Percentiles rank a stretch among this genome's conserved stretches.
Evolutionary conservation across 345 rosid genomes (phyloP).

Genomic region (Cardamine resedifolia): DNA sequence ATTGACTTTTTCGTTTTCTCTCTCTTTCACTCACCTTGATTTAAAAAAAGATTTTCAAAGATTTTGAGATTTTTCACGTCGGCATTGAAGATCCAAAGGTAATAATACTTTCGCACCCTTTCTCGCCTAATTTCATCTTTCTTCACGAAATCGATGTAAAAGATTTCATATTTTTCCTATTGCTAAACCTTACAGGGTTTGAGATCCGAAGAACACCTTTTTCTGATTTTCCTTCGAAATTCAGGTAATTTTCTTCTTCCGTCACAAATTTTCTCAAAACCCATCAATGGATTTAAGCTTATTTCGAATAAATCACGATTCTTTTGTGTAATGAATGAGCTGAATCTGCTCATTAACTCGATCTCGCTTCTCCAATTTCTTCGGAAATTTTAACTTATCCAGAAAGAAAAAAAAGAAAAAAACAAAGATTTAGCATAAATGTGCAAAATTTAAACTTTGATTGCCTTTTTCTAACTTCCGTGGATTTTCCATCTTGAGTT

Average conservation of each 20-base stretch:
- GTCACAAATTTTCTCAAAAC: neutral
- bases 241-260: conserved; percentile 1
- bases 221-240: neutral
- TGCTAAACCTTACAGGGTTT: neutral
- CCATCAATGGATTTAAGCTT: conserved; percentile 1
- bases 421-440: conserved; percentile 2
- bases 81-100: conserved; percentile 27
- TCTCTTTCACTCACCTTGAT: neutral
- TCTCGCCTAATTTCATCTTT: neutral
- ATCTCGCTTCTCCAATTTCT: conserved; percentile 7
- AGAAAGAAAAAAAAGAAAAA: no score
- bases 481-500: neutral
- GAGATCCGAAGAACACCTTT: conserved; percentile 30
- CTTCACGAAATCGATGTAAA: neutral
- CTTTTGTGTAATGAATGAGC: neutral
- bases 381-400: neutral
- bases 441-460: neutral
- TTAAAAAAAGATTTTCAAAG: neutral
- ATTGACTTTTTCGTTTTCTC: neutral
- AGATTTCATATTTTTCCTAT: neutral
- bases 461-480: neutral
- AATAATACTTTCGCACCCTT: neutral
- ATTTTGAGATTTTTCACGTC: conserved; percentile 11
- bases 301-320: neutral
- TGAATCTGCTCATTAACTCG: neutral